Evolutionary conservation across 1,284 basidiomycete genomes (phyloP).

Genomic region (Microbotryomycetes sp.): DNA sequence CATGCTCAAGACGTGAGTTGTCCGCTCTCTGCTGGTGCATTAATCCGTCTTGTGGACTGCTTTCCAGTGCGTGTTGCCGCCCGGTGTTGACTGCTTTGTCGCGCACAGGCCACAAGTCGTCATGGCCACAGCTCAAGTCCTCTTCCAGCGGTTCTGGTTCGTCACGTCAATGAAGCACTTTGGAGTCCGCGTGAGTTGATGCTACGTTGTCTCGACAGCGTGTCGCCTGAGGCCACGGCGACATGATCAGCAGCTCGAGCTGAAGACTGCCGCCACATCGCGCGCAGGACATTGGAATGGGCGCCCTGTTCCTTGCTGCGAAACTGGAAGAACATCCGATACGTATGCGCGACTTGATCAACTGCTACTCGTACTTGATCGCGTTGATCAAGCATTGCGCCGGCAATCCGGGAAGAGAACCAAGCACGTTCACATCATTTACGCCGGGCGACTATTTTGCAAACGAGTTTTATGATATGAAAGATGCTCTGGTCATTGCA

Average conservation of each 20-base stretch:
- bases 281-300: slow-evolving; percentile 79
- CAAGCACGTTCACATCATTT: slow-evolving; percentile 47
- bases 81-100: neutral
- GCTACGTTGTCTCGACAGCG: neutral
- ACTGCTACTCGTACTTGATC: slow-evolving; percentile 77
- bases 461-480: slow-evolving; percentile 73
- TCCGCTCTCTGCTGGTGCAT: slow-evolving; percentile 16
- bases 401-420: slow-evolving; percentile 22
- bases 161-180: slow-evolving; percentile 91
- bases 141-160: slow-evolving; percentile 96
- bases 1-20: slow-evolving; percentile 69
- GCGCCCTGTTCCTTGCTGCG: slow-evolving; percentile 85
- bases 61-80: neutral
- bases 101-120: slow-evolving; percentile 81
- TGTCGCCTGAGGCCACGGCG: no score
- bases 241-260: no score
- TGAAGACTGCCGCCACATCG: no score
- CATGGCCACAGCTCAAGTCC: slow-evolving; percentile 88
- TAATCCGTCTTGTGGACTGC: neutral
- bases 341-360: slow-evolving; percentile 87
- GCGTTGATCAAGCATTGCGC: slow-evolving; percentile 14
- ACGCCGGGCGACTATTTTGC: slow-evolving; percentile 79
- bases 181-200: slow-evolving; percentile 65
- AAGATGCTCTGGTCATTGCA: slow-evolving; percentile 81
- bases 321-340: slow-evolving; percentile 92